Base-by-base conservation (phyloP, 768 basidiomycete genomes). In the Kwoniella sp. region DNA sequence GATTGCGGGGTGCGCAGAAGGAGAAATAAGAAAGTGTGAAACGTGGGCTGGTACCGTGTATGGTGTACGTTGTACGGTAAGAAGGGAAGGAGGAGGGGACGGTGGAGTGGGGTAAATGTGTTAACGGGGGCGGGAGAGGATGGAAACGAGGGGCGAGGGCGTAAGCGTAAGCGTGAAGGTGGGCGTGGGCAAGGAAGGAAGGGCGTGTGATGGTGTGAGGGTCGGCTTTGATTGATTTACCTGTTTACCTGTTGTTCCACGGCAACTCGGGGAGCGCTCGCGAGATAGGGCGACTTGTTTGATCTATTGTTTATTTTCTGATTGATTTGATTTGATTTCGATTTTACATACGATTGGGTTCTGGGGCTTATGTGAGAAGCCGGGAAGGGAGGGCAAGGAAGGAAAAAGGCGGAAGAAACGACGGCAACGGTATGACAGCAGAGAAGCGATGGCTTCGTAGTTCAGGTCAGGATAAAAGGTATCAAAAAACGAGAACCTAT, bases 11-110 rank as follows among this genome's bases (percentile, higher is more conserved):
- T 45, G 31, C 41, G 29, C 29, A 47, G 29, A 53, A 26, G 52
- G 9, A 34, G 30, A 50, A 47, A 58, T 20, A 48, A 58, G 28
- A 28, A 50, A 34, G 60, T 50, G 48, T 61, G 52, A 54, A 51
- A 60, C 48, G 59, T 31, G 60, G 41, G 41, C 41, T 45, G 41
- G 41, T 45, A 45, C n/a, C n/a, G n/a, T n/a, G n/a, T n/a, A n/a
- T n/a, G n/a, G n/a, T n/a, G n/a, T n/a, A n/a, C n/a, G n/a, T n/a
- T n/a, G n/a, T n/a, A n/a, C n/a, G n/a, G n/a, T n/a, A n/a, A n/a
- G n/a, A n/a, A n/a, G 45, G 7, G 53, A 22, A 13, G 37, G 41
- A 23, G 29, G 55, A n/a, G 41, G 9, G 41, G 41, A 30, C n/a
- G 26, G 23, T 20, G 15, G 25, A 26, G 30, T 58, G 58, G 26